Conservation (phyloP, 257 asterid genomes). For the Plantago ovata region DNA sequence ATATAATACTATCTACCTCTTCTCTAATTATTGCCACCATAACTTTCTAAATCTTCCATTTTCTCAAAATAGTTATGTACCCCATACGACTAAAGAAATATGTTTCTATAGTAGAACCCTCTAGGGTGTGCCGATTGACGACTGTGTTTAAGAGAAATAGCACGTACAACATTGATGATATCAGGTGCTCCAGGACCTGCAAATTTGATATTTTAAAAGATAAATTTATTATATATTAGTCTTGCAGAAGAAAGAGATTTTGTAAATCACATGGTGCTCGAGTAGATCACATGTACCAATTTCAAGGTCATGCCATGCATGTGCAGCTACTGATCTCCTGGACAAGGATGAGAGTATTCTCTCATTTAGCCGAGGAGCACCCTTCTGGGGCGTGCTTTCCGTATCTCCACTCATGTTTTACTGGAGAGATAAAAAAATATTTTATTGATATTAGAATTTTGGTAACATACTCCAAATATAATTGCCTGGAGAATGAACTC, state of each 20-base stretch:
- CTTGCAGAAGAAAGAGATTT: no score
- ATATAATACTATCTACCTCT: no score
- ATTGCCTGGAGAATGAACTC: no score
- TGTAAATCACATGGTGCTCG: no score
- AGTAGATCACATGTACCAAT: slow-evolving; percentile 30
- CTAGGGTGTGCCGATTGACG: neutral
- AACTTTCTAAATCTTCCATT: no score
- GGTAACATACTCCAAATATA: no score
- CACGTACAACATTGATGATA: slow-evolving; percentile 50
- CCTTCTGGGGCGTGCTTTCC: slow-evolving; percentile 6
- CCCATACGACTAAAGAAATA: no score
- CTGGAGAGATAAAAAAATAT: neutral
- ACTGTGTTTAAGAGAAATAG: neutral
- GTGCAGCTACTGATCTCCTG: slow-evolving; percentile 59
- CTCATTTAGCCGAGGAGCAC: slow-evolving; percentile 39
- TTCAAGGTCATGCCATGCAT: slow-evolving; percentile 65
- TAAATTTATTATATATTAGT: no score
- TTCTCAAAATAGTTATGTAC: no score
- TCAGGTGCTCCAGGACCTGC: slow-evolving; percentile 66
- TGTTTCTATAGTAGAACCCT: neutral
- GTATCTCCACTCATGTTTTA: slow-evolving; percentile 28
- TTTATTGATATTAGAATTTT: no score
- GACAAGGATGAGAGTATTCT: slow-evolving; percentile 58
- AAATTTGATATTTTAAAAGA: neutral
- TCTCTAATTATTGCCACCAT: no score